A percentile compares a stretch with the other conserved stretches of the same genome.
These are phyloP conservation scores for Scheffersomyces lignosus DNA, from an alignment of 805 yeast genomes.

Conservation along the genomic window DNA sequence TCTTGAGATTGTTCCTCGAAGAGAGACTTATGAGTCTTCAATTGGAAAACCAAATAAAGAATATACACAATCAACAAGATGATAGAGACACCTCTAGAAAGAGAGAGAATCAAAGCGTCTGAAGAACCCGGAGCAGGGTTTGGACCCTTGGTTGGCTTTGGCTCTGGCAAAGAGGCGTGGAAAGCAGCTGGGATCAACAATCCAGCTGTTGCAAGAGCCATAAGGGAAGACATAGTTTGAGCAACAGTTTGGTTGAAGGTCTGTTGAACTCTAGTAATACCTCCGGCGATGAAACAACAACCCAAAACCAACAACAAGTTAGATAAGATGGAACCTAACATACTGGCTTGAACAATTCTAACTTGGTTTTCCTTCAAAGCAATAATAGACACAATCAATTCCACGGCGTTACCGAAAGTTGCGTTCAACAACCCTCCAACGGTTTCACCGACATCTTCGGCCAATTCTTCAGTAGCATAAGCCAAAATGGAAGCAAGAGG, in stretches of 20 bases:
- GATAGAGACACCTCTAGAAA: constrained; percentile 85
- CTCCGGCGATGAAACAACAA: constrained; percentile 94
- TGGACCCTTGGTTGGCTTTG: constrained; percentile 37
- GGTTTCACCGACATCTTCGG: constrained; percentile 87
- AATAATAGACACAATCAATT: constrained; percentile 88
- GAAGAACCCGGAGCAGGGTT: constrained; percentile 41
- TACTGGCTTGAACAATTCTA: constrained; percentile 93
- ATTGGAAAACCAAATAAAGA: constrained; percentile 81
- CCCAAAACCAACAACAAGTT: constrained; percentile 89
- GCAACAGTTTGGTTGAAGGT: constrained; percentile 94
- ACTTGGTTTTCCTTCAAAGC: constrained; percentile 86
- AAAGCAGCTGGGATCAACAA: constrained; percentile 94
- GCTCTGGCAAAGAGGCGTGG: constrained; percentile 68
- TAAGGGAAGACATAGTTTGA: constrained; percentile 92
- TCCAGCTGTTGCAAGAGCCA: constrained; percentile 89
- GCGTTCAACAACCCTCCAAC: constrained; percentile 94
- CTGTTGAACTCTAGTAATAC: constrained; percentile 82
- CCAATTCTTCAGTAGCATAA: constrained; percentile 88
- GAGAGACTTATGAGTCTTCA: constrained; percentile 76
- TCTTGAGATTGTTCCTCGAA: constrained; percentile 55
- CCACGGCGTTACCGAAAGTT: constrained; percentile 97
- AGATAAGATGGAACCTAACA: constrained; percentile 92
- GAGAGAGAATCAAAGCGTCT: constrained; percentile 56
- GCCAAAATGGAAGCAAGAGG: constrained; percentile 91
- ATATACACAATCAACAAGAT: constrained; percentile 75